Evolutionary conservation across 257 asterid species (phyloP).

Genomic region (Avicennia marina): DNA sequence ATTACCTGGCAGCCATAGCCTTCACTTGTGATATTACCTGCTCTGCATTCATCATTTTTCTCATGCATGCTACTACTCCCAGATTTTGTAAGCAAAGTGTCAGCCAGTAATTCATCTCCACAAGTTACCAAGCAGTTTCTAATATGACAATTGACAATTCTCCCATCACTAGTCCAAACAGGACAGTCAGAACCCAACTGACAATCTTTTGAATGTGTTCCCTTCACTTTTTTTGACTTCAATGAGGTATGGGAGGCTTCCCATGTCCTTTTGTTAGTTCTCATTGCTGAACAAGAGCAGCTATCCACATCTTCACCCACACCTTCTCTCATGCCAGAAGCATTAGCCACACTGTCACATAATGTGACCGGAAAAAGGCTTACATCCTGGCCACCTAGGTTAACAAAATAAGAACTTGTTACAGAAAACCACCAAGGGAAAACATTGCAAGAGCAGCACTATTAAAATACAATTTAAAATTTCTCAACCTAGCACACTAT

Average conservation of each 20-base stretch:
- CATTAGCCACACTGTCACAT: constrained; percentile 17
- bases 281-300: constrained; percentile 42
- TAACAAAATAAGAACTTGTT: not conserved
- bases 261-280: constrained; percentile 71
- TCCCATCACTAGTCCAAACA: constrained; percentile 29
- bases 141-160: constrained; percentile 24
- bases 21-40: constrained; percentile 26
- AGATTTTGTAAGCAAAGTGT: constrained; percentile 17
- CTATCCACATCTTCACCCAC: constrained; percentile 28
- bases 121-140: constrained; percentile 18
- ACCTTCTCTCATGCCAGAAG: constrained; percentile 26
- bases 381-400: constrained; percentile 31
- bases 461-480: not conserved
- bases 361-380: constrained; percentile 17
- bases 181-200: constrained; percentile 36
- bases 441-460: not conserved
- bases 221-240: constrained; percentile 85
- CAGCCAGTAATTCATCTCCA: constrained; percentile 24
- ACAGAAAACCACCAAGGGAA: constrained; percentile 1
- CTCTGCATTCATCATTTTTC: constrained; percentile 30
- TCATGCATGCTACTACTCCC: constrained; percentile 26
- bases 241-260: constrained; percentile 74
- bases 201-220: constrained; percentile 42
- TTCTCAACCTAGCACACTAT: no score
- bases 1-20: constrained; percentile 19